phyloP scores from a whole-genome alignment of 768 basidiomycete species.

The Macrolepiota dolichaula region DNA sequence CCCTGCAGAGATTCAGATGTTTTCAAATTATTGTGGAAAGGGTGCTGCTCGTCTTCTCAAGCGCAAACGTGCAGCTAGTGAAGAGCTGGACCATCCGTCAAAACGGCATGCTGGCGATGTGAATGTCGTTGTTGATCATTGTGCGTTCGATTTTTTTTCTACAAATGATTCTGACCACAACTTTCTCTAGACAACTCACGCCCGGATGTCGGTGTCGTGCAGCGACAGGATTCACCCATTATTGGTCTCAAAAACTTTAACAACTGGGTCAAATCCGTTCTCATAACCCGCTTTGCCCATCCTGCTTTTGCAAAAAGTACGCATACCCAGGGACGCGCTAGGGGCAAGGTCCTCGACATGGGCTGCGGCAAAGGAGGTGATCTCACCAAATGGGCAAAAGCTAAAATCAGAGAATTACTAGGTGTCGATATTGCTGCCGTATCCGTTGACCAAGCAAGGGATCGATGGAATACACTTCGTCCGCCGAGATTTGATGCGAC shows the following conservation, averaged over 20 bases:
- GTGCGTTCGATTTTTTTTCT: constrained; percentile 39
- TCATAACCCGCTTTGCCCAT: constrained; percentile 87
- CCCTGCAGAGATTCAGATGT: constrained; percentile 56
- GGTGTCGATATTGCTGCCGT: constrained; percentile 88
- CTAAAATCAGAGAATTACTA: constrained; percentile 72
- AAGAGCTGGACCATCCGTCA: constrained; percentile 36
- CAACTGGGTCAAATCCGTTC: constrained; percentile 98
- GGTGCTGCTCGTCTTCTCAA: constrained; percentile 53
- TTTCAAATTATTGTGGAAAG: constrained; percentile 52
- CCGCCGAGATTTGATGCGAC: constrained; percentile 65
- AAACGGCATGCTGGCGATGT: constrained; percentile 68
- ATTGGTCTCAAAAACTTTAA: constrained; percentile 97
- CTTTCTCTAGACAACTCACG: constrained; percentile 78
- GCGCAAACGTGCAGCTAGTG: constrained; percentile 45
- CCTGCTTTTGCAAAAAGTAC: constrained; percentile 52
- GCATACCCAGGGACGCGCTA: constrained; percentile 26
- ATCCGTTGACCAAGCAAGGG: constrained; percentile 85
- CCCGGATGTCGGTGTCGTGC: constrained; percentile 84
- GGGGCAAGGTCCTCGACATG: constrained; percentile 88
- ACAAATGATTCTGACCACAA: background rate
- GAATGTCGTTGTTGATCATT: constrained; percentile 73
- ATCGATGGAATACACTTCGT: constrained; percentile 57
- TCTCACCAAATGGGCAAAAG: constrained; percentile 92
- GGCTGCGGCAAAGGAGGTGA: constrained; percentile 99
- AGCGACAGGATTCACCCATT: constrained; percentile 87